Evolutionary conservation across 352 stramenopile genomes (phyloP).

Genomic region (Phytopythium cucurbitacearum): DNA sequence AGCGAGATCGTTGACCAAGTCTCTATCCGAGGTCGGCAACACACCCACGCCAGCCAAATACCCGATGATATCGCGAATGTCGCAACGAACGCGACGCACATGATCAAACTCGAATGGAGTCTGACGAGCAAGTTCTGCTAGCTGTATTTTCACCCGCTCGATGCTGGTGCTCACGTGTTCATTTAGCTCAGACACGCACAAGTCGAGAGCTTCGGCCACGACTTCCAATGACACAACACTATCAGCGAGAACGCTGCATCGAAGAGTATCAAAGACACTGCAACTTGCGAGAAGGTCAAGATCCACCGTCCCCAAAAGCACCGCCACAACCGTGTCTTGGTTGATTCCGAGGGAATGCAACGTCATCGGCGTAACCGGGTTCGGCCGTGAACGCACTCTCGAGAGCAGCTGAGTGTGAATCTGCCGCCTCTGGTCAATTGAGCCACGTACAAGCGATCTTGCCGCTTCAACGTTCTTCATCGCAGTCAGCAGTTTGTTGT

Average conservation of each 20-base stretch:
- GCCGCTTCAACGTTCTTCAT: slow-evolving; percentile 1
- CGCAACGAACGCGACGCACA: too few species aligned
- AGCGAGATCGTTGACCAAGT: too few species aligned
- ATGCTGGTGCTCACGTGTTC: background rate
- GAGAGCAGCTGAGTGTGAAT: slow-evolving; percentile 12
- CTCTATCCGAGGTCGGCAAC: too few species aligned
- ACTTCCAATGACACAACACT: background rate
- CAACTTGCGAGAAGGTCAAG: background rate
- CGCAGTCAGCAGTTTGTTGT: slow-evolving; percentile 3
- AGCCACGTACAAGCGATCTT: background rate
- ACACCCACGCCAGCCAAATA: too few species aligned
- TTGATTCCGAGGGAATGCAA: too few species aligned
- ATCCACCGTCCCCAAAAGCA: background rate
- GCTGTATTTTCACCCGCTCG: too few species aligned
- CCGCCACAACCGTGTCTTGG: too few species aligned
- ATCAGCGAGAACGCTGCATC: background rate
- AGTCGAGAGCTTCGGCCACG: background rate
- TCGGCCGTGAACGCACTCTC: too few species aligned
- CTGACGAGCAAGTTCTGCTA: too few species aligned
- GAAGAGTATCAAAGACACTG: background rate
- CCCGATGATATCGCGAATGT: too few species aligned
- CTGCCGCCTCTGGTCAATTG: slow-evolving; percentile 9
- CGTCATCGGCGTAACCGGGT: too few species aligned
- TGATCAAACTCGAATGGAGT: too few species aligned
- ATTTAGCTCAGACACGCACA: background rate